These are phyloP conservation scores for Xerocomellus chrysenteron DNA, from an alignment of 768 basidiomycete species.

Conservation along the genomic window DNA sequence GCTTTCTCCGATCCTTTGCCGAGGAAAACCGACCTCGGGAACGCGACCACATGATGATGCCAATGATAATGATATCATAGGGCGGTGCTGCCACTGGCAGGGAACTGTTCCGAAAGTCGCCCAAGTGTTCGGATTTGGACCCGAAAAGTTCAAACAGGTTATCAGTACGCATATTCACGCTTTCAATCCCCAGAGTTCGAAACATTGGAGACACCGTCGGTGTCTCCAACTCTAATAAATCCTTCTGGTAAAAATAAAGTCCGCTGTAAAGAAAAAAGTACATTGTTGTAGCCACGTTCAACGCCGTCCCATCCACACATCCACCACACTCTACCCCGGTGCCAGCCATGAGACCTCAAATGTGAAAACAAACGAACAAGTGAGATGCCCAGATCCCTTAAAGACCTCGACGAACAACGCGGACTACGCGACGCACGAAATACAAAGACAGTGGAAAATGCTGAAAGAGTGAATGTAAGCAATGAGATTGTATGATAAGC, in stretches of 20 bases:
- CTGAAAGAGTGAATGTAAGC: conserved; percentile 25
- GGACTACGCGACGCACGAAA: conserved; percentile 5
- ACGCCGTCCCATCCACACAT: conserved; percentile 5
- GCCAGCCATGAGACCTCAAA: not conserved
- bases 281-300: not conserved
- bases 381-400: conserved; percentile 2
- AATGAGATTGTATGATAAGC: conserved; percentile 33
- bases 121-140: no score
- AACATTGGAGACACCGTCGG: not conserved
- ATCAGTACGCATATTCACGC: no score
- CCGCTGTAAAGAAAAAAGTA: conserved; percentile 19
- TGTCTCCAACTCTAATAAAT: conserved; percentile 10
- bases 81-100: no score
- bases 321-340: not conserved
- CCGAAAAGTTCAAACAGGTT: no score
- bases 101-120: no score
- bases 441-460: conserved; percentile 18
- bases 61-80: no score
- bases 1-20: no score
- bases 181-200: not conserved
- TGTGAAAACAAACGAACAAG: conserved; percentile 3
- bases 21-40: no score
- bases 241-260: conserved; percentile 15
- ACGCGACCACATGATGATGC: no score
- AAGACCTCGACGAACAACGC: conserved; percentile 3